Evolutionary conservation across 2,329 filamentous ascomycete genomes (phyloP), one percentile per base, ranked within the genome.

Genomic region (Aspergillus uvarum): DNA sequence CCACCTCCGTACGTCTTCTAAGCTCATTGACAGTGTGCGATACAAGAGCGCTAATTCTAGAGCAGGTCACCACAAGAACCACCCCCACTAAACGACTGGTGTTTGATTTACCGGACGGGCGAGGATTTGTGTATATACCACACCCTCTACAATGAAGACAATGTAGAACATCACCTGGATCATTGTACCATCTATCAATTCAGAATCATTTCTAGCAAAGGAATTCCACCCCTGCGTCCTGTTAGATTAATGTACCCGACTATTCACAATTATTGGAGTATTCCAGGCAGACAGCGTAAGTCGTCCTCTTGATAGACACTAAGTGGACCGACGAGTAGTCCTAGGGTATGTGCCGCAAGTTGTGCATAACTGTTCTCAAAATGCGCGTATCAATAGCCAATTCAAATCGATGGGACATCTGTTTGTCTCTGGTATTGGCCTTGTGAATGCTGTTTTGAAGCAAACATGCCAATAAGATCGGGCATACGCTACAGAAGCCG

Each of bases 11-110:
- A 88, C 81, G 91, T 87, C 31, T 53, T 21, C 11, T 22, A 16
- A 29, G 8, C 26, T 29, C 26, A 49, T n/a, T 5, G 22, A 21
- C 11, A 19, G 42, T 42, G 2, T 21, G n/a, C 24, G 31, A 10
- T 44, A 29, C 14, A 47, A n/a, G 21, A 47, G 16, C 56, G 42
- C 61, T 64, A 56, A 64, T 52, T 66, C 57, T 49, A 61, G 50
- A 56, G 57, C 70, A 99, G 95, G 95, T 74, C 94, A 99, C 87
- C 94, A 98, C 90, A 99, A 99, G 91, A 98, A 99, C 90, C 96
- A 99, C 81, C 91, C 92, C 73, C 95, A 99, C 85, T 99, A 96
- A 83, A 76, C 63, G 14, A 64, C 59, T 62, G 35, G 44, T 53
- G 63, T 60, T 59, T 56, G 35, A 64, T 29, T 22, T 59, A 24